Evolutionary conservation across 2,329 filamentous ascomycete species (phyloP), one percentile per base, ranked within the genome.

Genomic region (Colletotrichum orchidophilum): DNA sequence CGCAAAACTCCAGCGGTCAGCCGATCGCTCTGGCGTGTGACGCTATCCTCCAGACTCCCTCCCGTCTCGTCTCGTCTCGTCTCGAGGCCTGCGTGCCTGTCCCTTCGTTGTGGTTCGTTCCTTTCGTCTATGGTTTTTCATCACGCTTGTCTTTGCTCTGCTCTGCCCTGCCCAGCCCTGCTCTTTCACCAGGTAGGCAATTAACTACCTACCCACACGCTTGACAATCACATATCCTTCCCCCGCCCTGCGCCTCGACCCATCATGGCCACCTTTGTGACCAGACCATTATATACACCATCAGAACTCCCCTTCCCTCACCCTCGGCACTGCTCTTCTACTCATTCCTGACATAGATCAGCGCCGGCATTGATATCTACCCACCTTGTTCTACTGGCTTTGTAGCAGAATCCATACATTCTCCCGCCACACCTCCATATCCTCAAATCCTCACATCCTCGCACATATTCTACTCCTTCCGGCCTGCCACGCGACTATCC

Each of bases 11-110:
- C 59, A 52, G 42, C 59, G 42, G 59, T 61, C 59, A 61, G 59
- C 59, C 59, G 59, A 61, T 61, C 59, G 26, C 42, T 31, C 49
- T 29, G 21, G 27, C 59, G 59, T 61, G 42, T 61, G 59, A 61
- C 59, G 42, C 58, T 60, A 61, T 49, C 11, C n/a, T 26, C 15
- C 31, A 9, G 57, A 11, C 35, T 15, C 24, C 27, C 35, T 58
- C 15, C 35, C 54, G 13, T 57, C 54, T 15, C 18, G 58, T 60
- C 39, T 29, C 39, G 35, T 49, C 58, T 33, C 18, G 13, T 21
- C 26, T 49, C 26, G 39, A 15, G n/a, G n/a, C n/a, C 35, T 24
- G 27, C 24, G 55, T 27, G 29, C 53, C 53, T 33, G 29, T 18
- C 53, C 29, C 27, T 57, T 21, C 18, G 39, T 15, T 42, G 39